Conservation (phyloP, 1,139 yeast genomes). For the Pichia inconspicua region DNA sequence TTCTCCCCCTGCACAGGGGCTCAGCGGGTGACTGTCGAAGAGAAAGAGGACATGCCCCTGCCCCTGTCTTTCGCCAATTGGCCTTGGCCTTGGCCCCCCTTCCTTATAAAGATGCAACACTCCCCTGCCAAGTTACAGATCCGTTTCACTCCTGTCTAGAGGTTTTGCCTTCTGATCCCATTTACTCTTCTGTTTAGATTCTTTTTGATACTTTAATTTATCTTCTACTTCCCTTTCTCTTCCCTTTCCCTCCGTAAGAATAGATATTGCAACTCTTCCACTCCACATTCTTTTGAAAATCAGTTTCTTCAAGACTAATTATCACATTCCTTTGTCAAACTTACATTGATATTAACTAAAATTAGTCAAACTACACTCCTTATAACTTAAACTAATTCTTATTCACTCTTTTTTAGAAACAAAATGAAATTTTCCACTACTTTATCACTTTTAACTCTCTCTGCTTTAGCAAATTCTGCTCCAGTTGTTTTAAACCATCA, state of each 20-base stretch:
- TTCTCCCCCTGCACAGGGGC: no score
- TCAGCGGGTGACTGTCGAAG: no score
- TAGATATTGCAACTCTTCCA: not conserved
- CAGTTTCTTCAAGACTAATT: not conserved
- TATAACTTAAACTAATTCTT: not conserved
- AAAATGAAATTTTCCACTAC: constrained; percentile 23
- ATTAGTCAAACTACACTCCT: constrained; percentile 11
- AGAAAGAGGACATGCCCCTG: no score
- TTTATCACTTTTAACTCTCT: constrained; percentile 17
- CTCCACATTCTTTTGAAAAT: not conserved
- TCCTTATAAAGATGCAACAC: not conserved
- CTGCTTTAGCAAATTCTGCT: constrained; percentile 36
- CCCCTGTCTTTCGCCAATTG: no score
- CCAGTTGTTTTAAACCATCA: constrained; percentile 39
- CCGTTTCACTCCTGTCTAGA: not conserved
- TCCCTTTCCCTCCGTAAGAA: not conserved
- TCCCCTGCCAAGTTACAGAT: not conserved
- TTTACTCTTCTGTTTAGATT: no score
- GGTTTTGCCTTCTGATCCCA: not conserved
- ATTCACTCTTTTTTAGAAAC: not conserved
- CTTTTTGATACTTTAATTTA: no score
- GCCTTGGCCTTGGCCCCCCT: no score
- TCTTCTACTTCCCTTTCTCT: not conserved
- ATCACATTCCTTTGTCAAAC: not conserved
- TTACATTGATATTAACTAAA: not conserved